Evolutionary conservation across 768 basidiomycete genomes (phyloP).

Genomic region (Mycena galopus): DNA sequence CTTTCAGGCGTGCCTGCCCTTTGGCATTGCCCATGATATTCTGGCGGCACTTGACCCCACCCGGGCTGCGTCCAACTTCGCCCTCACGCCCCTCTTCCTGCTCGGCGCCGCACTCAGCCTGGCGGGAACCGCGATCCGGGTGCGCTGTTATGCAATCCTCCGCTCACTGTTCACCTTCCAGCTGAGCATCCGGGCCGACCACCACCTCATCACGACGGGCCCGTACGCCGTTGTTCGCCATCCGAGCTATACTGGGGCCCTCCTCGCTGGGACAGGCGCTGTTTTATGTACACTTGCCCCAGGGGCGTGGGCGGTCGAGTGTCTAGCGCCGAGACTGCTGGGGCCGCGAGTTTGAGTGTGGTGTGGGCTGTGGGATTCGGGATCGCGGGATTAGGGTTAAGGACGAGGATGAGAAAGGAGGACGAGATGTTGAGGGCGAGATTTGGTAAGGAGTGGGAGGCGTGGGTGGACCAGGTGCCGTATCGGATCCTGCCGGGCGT

Average conservation of each 20-base stretch:
- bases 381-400: background rate
- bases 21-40: background rate
- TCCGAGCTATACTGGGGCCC: slow-evolving; percentile 43
- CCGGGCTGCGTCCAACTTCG: background rate
- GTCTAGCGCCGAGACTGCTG: background rate
- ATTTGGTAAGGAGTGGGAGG: slow-evolving; percentile 32
- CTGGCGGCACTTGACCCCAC: background rate
- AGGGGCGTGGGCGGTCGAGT: slow-evolving; percentile 34
- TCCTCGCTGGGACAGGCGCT: slow-evolving; percentile 42
- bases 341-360: background rate
- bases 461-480: slow-evolving; percentile 25
- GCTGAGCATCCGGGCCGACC: slow-evolving; percentile 12
- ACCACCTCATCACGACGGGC: slow-evolving; percentile 42
- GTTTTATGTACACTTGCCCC: slow-evolving; percentile 24
- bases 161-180: slow-evolving; percentile 46
- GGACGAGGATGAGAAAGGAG: slow-evolving; percentile 25
- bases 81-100: background rate
- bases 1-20: background rate
- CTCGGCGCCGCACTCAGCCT: slow-evolving; percentile 8
- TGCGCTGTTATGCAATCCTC: slow-evolving; percentile 46
- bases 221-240: slow-evolving; percentile 49
- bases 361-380: slow-evolving; percentile 8
- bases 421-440: slow-evolving; percentile 27
- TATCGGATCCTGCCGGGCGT: slow-evolving; percentile 23
- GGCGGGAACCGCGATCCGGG: background rate